Evolutionary conservation across 768 basidiomycete genomes (phyloP), one percentile per base, ranked within the genome.

Genomic region (Auriscalpium vulgare): DNA sequence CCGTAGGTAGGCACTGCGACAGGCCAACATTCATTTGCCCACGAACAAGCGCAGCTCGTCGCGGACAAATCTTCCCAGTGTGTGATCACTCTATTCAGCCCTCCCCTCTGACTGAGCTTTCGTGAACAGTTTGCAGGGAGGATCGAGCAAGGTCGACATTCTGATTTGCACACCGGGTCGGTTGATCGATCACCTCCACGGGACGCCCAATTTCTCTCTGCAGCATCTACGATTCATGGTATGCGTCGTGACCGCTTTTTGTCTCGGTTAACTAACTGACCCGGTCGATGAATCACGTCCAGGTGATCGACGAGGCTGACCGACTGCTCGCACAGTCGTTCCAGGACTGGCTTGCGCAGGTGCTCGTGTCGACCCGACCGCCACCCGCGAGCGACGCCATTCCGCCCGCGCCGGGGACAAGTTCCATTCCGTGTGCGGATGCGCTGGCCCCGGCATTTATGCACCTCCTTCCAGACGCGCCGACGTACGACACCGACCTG

Each of bases 231-330:
- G 95, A n/a, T 98, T 93, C 69, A 74, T 98, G 57, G 95, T 92
- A 65, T 29, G 86, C 74, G 35, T 14, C 8, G 6, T 35, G 23
- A 29, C 36, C 17, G 40, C 17, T 17, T 17, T 43, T 14, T 17
- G 54, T 17, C 23, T 37, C 35, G n/a, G 47, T 19, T 55, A 23
- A 8, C 16, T 19, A 54, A 53, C 47, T 43, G 40, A 17, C 14
- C 40, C 17, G 40, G 14, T 43, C 40, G 29, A 29, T 29, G 29
- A 29, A 2, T 29, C 29, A 7, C 29, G 29, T 29, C 10, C 56
- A 95, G 93, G 85, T 98, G 34, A 91, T 99, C 55, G 97, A 99
- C 68, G 97, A 99, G 72, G 97, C 97, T 0, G 97, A 99, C 67
- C 82, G 94, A n/a, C 78, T 99, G 0, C 78, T 99, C 9, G 87